Conservation (phyloP, 129 eudicot genomes). For the Flaveria trinervia region DNA sequence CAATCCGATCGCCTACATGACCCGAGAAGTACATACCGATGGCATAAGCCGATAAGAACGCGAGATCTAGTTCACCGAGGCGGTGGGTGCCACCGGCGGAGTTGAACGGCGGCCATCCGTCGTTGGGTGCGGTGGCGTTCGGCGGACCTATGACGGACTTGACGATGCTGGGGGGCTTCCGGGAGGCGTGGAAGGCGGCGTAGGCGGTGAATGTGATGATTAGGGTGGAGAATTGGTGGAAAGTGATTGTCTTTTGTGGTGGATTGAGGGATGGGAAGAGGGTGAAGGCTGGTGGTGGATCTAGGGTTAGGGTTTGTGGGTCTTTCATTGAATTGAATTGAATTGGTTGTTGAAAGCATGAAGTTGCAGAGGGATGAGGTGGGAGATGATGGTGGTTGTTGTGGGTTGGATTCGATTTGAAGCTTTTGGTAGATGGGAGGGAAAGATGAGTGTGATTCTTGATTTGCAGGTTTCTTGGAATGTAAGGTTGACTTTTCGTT, state of each 20-base stretch:
- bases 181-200: conserved; percentile 96
- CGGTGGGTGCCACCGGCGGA: conserved; percentile 75
- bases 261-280: conserved; percentile 52
- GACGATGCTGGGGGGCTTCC: conserved; percentile 97
- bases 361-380: conserved; percentile 8
- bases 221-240: conserved; percentile 68
- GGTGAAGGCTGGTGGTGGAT: conserved; percentile 56
- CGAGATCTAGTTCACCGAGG: conserved; percentile 94
- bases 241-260: conserved; percentile 51
- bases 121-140: conserved; percentile 3
- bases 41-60: conserved; percentile 72
- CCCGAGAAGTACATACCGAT: conserved; percentile 93
- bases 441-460: conserved; percentile 18
- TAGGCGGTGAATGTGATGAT: conserved; percentile 81
- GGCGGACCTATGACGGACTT: conserved; percentile 64
- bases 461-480: conserved; percentile 12
- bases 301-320: conserved; percentile 37
- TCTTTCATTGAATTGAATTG: conserved; percentile 34
- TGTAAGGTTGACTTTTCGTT: conserved; percentile 16
- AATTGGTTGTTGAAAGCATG: background rate
- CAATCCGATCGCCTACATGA: conserved; percentile 76
- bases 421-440: conserved; percentile 36
- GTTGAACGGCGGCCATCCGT: conserved; percentile 94
- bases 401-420: conserved; percentile 11
- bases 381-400: conserved; percentile 13